Base-by-base conservation (phyloP, 2,329 filamentous ascomycete species). In the Trichoderma breve region DNA sequence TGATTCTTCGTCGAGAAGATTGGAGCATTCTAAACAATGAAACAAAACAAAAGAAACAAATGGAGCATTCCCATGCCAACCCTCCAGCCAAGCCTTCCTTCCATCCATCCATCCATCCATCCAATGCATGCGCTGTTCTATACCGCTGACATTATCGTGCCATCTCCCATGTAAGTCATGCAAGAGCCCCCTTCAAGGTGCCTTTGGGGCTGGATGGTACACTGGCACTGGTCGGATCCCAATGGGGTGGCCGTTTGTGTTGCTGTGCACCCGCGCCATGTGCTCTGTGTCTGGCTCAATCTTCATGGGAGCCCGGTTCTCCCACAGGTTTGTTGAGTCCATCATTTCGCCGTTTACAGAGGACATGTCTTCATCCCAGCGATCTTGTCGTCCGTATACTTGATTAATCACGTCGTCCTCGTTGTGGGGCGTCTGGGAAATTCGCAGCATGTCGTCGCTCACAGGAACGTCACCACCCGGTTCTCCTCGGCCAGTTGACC, bases 381-480 rank as follows among this genome's bases (percentile, higher is more conserved):
- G 77, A 69, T 76, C 73, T 21, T 71, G 73, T 21, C 75, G 71
- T 26, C 57, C 68, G 61, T 77, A 76, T 18, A 81, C 79, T 66
- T 82, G 80, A 66, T 78, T 77, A 63, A 82, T 80, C n/a, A 82
- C 76, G 2, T 80, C 80, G 61, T 82, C 80, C 43, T 81, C 79
- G 18, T 72, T 74, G 53, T 79, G 75, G 15, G 75, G 76, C 61
- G 79, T 78, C 63, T 83, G 83, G 15, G 81, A 77, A 28, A 78
- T 60, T 53, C 75, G 77, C 65, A 80, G 80, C 74, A 85, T 81
- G 70, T 86, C 84, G 63, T 86, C 78, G 68, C 83, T 85, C 47
- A 74, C 21, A 0, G 74, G 63, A 55, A 82, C 73, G 73, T 84
- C 83, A 4, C 60, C 67, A 2, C 67, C 60, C 11, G 62, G 61